Evolutionary conservation across 768 basidiomycete species (phyloP), one percentile per base, ranked within the genome.

Genomic region (Psilocybe cyanescens): DNA sequence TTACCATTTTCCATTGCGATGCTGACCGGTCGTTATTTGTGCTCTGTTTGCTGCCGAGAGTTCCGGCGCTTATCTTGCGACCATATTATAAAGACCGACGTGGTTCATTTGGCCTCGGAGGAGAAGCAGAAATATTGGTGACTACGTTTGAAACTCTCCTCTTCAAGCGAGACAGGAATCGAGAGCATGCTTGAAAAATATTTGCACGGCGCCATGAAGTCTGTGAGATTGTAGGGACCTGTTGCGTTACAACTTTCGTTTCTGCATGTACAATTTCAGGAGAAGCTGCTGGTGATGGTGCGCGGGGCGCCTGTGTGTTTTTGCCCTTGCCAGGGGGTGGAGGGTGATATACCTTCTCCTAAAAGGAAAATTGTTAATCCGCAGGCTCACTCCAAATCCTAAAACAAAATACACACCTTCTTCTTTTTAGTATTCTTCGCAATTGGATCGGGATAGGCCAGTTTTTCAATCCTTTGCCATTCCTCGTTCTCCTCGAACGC

Each of bases 291-390:
- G 47, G 67, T 31, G 28, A 24, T 24, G 24, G 24, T 24, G 30
- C 61, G 14, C 55, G 48, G 1, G 50, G 24, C 19, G 73, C 66
- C 37, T 72, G 73, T 9, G 77, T 78, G 52, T 86, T 86, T 74
- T 82, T 91, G 46, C 89, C 91, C 66, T 87, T 93, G 1, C 90
- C 91, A 0, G 90, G 90, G 1, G 91, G 92, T 7, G 91, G 92
- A 3, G 92, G 92, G 68, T 90, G 89, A 78, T 92, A 94, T 6
- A 88, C 87, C 73, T 92, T 92, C 59, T 87, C 88, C 91, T 92
- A 60, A 44, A 16, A 7, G 57, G 49, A 17, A 37, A 29, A 45
- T 31, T 41, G 16, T 8, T 19, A 56, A 6, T 49, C 2, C 24
- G 24, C 24, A 24, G 24, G 24, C 2, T 24, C 24, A 24, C 24